Evolutionary conservation across 2,329 filamentous ascomycete genomes (phyloP).

Genomic region (Drechslerella dactyloides): DNA sequence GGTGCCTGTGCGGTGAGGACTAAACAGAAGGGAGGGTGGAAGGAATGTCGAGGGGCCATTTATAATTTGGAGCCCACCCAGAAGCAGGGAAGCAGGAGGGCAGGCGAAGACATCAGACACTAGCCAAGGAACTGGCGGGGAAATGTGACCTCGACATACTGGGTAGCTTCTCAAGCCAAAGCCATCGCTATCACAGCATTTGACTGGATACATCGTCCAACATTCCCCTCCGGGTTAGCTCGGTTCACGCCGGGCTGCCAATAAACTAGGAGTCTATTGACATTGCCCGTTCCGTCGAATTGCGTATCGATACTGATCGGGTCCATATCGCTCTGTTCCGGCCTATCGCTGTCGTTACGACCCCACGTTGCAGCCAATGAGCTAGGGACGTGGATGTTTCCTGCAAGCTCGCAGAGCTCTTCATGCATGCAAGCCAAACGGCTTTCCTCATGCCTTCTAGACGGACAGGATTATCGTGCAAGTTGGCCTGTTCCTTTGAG

Average conservation of each 20-base stretch:
- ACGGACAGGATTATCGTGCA: neutral
- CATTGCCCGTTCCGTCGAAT: slow-evolving; percentile 23
- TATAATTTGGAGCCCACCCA: slow-evolving; percentile 35
- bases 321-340: slow-evolving; percentile 1
- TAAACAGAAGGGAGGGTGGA: slow-evolving; percentile 11
- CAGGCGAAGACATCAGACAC: neutral
- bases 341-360: slow-evolving; percentile 31
- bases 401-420: slow-evolving; percentile 33
- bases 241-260: slow-evolving; percentile 16
- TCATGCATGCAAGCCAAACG: slow-evolving; percentile 10
- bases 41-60: slow-evolving; percentile 40
- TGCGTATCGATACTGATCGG: slow-evolving; percentile 30
- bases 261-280: slow-evolving; percentile 19
- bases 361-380: slow-evolving; percentile 28
- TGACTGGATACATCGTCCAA: slow-evolving; percentile 23
- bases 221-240: slow-evolving; percentile 39
- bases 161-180: neutral
- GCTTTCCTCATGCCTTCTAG: slow-evolving; percentile 2
- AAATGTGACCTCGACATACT: slow-evolving; percentile 22
- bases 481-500: neutral
- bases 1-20: slow-evolving; percentile 49
- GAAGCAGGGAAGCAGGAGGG: neutral
- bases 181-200: slow-evolving; percentile 29
- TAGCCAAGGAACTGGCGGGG: neutral
- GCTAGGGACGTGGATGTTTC: slow-evolving; percentile 29